phyloP scores from a whole-genome alignment of 192 early-diverging fungal species.

The Backusella sp. region DNA sequence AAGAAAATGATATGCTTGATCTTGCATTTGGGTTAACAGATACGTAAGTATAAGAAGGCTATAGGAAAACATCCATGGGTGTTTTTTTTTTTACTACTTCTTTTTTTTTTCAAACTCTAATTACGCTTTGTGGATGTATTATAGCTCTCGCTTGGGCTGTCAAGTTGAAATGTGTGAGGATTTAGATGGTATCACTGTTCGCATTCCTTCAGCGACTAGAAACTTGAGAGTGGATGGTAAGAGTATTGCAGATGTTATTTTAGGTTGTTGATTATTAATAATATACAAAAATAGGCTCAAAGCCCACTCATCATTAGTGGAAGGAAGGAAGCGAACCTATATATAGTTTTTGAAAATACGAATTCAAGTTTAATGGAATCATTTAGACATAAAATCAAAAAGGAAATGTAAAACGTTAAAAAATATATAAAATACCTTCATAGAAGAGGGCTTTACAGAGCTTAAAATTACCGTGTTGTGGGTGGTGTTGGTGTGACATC shows the following conservation, averaged over 20 bases:
- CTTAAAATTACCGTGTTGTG: background rate
- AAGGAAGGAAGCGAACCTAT: background rate
- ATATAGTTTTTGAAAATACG: conserved; percentile 5
- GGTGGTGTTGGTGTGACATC: background rate
- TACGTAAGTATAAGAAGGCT: conserved; percentile 60
- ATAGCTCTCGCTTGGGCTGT: conserved; percentile 89
- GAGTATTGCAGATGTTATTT: background rate
- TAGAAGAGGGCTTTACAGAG: background rate
- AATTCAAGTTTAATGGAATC: background rate
- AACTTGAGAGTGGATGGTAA: conserved; percentile 83
- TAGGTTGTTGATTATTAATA: background rate
- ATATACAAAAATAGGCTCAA: conserved; percentile 24
- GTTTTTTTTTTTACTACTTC: too few species aligned
- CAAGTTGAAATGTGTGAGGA: conserved; percentile 85
- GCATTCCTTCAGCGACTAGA: conserved; percentile 87
- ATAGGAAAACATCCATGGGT: too few species aligned
- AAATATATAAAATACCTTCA: background rate
- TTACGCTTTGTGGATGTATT: too few species aligned
- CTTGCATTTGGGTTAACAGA: conserved; percentile 95
- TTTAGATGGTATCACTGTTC: conserved; percentile 85
- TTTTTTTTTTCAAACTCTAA: too few species aligned
- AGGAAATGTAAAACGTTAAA: background rate
- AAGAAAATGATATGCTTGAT: conserved; percentile 99
- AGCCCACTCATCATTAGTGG: conserved; percentile 33
- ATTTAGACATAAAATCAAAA: background rate